Percentiles rank a stretch among this genome's conserved stretches.
Evolutionary conservation across 768 basidiomycete species (phyloP).

Genomic region (Filobasidium wieringae): DNA sequence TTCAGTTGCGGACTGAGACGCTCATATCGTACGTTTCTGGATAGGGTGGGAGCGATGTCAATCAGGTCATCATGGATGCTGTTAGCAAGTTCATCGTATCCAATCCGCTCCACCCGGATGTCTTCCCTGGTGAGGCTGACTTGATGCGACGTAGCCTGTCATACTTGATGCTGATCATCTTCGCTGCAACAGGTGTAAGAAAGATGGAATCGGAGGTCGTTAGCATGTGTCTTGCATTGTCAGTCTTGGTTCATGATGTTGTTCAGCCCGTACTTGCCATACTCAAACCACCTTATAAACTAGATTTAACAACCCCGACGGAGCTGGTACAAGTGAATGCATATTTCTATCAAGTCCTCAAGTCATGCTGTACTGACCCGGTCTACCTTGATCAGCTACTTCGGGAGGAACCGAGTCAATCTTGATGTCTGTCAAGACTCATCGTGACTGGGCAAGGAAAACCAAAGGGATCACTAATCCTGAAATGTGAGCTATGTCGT

Average conservation of each 20-base stretch:
- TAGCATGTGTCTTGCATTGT: conserved; percentile 67
- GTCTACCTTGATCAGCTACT: conserved; percentile 45
- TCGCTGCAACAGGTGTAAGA: conserved; percentile 47
- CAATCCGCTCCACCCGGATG: conserved; percentile 83
- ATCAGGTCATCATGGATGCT: conserved; percentile 64
- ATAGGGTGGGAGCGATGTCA: conserved; percentile 64
- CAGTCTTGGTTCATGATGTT: conserved; percentile 10
- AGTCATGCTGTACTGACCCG: neutral
- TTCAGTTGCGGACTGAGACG: neutral
- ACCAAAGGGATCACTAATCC: conserved; percentile 81
- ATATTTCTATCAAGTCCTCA: neutral
- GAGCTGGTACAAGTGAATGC: conserved; percentile 59
- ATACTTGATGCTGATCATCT: neutral
- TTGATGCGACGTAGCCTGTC: conserved; percentile 2
- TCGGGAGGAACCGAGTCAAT: conserved; percentile 94
- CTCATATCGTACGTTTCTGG: neutral
- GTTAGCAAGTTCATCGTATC: conserved; percentile 71
- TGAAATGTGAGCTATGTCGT: conserved; percentile 56
- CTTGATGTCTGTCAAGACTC: conserved; percentile 85
- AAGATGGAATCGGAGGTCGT: conserved; percentile 98
- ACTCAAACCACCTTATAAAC: too few relatives aligned
- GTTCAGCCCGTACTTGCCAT: too few relatives aligned
- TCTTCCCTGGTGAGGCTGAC: conserved; percentile 53
- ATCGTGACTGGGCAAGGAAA: conserved; percentile 77
- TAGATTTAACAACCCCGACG: conserved; percentile 65